phyloP scores from a whole-genome alignment of 768 basidiomycete species.

The Pleurotus cornucopiae region DNA sequence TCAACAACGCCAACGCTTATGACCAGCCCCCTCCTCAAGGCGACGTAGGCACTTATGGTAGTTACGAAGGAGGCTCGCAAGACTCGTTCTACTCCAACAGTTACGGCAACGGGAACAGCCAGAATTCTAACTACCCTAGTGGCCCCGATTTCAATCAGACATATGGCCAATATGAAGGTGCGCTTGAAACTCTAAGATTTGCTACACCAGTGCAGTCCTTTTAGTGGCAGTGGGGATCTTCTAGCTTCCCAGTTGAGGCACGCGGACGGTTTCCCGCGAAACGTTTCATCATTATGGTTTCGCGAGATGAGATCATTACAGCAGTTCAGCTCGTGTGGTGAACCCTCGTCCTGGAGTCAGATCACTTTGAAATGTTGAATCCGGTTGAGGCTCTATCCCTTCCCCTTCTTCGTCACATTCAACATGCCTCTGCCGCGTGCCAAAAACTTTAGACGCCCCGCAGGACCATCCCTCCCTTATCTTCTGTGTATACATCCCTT shows the following conservation, averaged over 20 bases:
- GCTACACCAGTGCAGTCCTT: conserved; percentile 34
- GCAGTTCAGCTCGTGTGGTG: conserved; percentile 8
- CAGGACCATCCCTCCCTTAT: conserved; percentile 15
- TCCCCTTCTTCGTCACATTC: conserved; percentile 20
- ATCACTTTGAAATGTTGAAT: background rate
- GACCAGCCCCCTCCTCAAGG: conserved; percentile 63
- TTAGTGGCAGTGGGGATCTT: conserved; percentile 18
- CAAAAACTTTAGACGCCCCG: background rate
- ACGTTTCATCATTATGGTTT: conserved; percentile 14
- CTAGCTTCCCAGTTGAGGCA: conserved; percentile 46
- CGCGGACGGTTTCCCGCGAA: conserved; percentile 17
- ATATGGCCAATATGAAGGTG: conserved; percentile 75
- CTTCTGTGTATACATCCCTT: conserved; percentile 18
- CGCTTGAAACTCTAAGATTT: conserved; percentile 70
- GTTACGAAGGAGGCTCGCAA: conserved; percentile 58
- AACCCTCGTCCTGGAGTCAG: conserved; percentile 7
- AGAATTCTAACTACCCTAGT: conserved; percentile 34
- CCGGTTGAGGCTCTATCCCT: background rate
- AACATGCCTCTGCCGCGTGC: conserved; percentile 3
- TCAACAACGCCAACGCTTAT: conserved; percentile 51
- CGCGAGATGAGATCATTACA: conserved; percentile 14
- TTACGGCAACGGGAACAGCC: conserved; percentile 47
- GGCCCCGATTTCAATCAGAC: conserved; percentile 47
- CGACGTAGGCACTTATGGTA: conserved; percentile 64
- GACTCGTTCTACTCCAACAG: conserved; percentile 68